Evolutionary conservation across 2,329 filamentous ascomycete genomes (phyloP).

Genomic region (Ceratocystis smalleyi): DNA sequence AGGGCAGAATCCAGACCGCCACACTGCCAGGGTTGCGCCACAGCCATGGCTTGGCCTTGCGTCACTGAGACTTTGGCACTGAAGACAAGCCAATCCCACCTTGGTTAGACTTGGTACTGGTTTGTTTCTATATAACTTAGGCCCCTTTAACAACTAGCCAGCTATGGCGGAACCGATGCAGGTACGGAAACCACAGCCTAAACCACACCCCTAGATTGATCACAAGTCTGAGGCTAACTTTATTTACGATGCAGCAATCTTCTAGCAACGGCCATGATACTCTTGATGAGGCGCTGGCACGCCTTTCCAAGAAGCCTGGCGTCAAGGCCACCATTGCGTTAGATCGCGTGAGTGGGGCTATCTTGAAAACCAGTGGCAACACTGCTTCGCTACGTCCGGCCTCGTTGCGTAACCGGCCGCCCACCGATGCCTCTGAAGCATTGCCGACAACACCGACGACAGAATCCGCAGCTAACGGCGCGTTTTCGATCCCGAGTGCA

Average conservation of each 20-base stretch:
- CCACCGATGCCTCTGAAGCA: slow-evolving; percentile 11
- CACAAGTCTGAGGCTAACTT: not conserved
- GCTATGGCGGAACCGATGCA: slow-evolving; percentile 15
- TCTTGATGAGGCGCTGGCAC: slow-evolving; percentile 49
- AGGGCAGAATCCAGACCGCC: slow-evolving; percentile 27
- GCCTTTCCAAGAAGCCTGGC: slow-evolving; percentile 60
- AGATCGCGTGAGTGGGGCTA: slow-evolving; percentile 54
- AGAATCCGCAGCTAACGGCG: slow-evolving; percentile 19
- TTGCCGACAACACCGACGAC: slow-evolving; percentile 23
- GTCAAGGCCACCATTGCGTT: slow-evolving; percentile 66
- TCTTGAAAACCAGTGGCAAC: slow-evolving; percentile 60
- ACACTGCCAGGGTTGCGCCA: slow-evolving; percentile 14
- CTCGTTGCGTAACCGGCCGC: slow-evolving; percentile 19
- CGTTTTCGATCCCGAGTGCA: slow-evolving; percentile 22
- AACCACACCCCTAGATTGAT: not conserved
- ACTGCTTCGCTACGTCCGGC: slow-evolving; percentile 38
- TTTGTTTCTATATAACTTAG: not conserved
- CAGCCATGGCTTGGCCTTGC: slow-evolving; percentile 13
- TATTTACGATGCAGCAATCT: not conserved
- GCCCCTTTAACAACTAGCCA: not conserved
- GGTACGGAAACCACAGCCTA: slow-evolving; percentile 1
- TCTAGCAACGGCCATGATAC: slow-evolving; percentile 34
- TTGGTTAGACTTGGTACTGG: not conserved
- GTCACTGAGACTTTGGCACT: slow-evolving; percentile 6
- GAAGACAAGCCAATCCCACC: not conserved